These are phyloP conservation scores for Rubroshorea leprosula DNA, from an alignment of 345 rosid genomes.

Conservation along the genomic window DNA sequence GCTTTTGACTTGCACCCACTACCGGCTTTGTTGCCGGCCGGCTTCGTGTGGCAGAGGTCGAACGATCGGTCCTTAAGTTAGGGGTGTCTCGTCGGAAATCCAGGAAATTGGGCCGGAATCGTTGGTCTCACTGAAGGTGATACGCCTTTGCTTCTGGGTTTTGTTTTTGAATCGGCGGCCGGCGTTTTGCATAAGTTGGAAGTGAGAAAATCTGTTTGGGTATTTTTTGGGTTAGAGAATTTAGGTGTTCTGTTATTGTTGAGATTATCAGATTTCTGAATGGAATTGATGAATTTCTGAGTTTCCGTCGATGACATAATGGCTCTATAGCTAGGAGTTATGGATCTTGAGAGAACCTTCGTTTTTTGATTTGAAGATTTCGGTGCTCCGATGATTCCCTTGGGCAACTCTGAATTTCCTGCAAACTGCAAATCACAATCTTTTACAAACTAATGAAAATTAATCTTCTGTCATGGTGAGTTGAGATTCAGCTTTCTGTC, in stretches of 20 bases:
- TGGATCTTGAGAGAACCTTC: constrained; percentile 24
- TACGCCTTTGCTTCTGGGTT: constrained; percentile 24
- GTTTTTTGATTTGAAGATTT: constrained; percentile 28
- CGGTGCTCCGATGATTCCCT: constrained; percentile 8
- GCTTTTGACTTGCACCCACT: constrained; percentile 2
- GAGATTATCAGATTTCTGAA: constrained; percentile 13
- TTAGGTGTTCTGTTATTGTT: background rate
- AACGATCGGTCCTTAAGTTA: constrained; percentile 31
- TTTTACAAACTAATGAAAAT: too few relatives aligned
- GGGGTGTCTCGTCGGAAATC: constrained; percentile 34
- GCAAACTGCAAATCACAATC: constrained; percentile 42
- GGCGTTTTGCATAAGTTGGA: constrained; percentile 15
- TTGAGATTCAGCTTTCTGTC: too few relatives aligned
- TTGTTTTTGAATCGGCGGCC: constrained; percentile 16
- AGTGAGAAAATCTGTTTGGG: constrained; percentile 13
- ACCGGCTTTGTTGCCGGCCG: constrained; percentile 22
- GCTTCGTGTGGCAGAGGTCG: constrained; percentile 34
- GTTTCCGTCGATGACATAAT: constrained; percentile 12
- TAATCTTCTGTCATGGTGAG: too few relatives aligned
- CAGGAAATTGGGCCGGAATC: constrained; percentile 23
- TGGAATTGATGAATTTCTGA: constrained; percentile 12
- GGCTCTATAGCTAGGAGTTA: constrained; percentile 23
- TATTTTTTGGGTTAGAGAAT: constrained; percentile 3
- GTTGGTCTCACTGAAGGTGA: constrained; percentile 32
- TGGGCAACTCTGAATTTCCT: constrained; percentile 18